A percentile compares a stretch with the other conserved stretches of the same genome.
Evolutionary conservation across 768 basidiomycete genomes (phyloP).

Genomic region (Pleurotus sapidus): DNA sequence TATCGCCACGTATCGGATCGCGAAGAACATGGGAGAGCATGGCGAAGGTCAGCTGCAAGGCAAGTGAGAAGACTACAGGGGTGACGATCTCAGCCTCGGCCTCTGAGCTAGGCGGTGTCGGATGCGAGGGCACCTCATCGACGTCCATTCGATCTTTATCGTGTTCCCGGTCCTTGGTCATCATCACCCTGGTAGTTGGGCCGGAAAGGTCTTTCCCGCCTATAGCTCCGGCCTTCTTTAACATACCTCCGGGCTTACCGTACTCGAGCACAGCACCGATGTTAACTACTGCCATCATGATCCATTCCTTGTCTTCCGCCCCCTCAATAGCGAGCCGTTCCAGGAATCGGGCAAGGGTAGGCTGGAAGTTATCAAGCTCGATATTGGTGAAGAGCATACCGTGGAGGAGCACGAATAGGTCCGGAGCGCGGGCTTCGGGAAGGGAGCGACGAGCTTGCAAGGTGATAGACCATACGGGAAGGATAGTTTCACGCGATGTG

Average conservation of each 20-base stretch:
- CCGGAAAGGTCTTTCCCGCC: constrained; percentile 35
- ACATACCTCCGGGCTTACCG: constrained; percentile 67
- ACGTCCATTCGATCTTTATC: constrained; percentile 65
- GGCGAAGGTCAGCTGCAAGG: constrained; percentile 74
- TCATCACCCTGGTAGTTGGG: constrained; percentile 28
- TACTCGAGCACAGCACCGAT: constrained; percentile 84
- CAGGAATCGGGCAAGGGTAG: constrained; percentile 78
- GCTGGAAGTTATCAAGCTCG: constrained; percentile 86
- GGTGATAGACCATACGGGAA: constrained; percentile 81
- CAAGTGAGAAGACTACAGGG: constrained; percentile 67
- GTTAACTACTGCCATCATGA: constrained; percentile 93
- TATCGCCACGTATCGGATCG: constrained; percentile 52
- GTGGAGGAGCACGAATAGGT: constrained; percentile 89
- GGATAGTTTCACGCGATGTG: constrained; percentile 85
- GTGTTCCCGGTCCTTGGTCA: constrained; percentile 44
- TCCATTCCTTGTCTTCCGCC: constrained; percentile 86
- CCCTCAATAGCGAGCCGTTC: constrained; percentile 84
- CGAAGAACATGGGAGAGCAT: constrained; percentile 74
- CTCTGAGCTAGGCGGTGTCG: constrained; percentile 27
- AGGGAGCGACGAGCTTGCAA: constrained; percentile 71
- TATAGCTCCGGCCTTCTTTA: constrained; percentile 61
- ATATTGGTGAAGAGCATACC: constrained; percentile 98
- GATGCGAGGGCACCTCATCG: constrained; percentile 32
- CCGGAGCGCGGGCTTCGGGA: constrained; percentile 70
- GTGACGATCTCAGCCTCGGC: constrained; percentile 37